Base-by-base conservation (phyloP, 345 rosid genomes). In the Brassica nigra region DNA sequence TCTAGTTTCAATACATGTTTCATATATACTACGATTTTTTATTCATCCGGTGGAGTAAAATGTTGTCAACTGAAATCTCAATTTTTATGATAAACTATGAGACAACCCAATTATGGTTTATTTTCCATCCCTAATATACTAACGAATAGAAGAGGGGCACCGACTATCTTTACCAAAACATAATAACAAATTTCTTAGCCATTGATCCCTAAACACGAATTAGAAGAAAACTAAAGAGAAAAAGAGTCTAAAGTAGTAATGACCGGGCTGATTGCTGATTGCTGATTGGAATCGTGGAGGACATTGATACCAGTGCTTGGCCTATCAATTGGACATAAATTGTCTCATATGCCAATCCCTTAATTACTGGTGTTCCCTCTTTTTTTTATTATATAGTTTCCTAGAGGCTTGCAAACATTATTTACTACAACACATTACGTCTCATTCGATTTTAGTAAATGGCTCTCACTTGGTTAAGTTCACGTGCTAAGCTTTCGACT, bases 401-500 rank as follows among this genome's bases (percentile, higher is more conserved):
- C 74, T 23, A 68, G 74, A 74, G n/a, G 27, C 55, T 67, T 28
- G 5, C 9, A 68, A 42, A 39, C 27, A 30, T 52, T 37, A 10
- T 20, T 62, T 62, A 69, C 34, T 30, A 31, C 30, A n/a, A 20
- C 15, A 49, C 30, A 6, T 49, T 34, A 30, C 4, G 30, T 54
- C 16, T 37, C 16, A 16, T 29, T 49, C 64, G 1, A 62, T 4
- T 30, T 63, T 77, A 16, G 70, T 71, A 34, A 47, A 47, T 47
- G 11, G 14, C 5, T 0, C 18, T 34, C 12, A 54, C 52, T 57
- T 72, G 27, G n/a, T n/a, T 65, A 37, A 39, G 63, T 66, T 73
- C 82, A 66, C 73, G 82, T 78, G 77, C 12, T 11, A 39, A 29
- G 47, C 71, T 55, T 30, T 71, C 71, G 12, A 65, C 34, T 63